Conservation (phyloP, 495 filamentous ascomycete species). For the Penicillium bialowiezense region DNA sequence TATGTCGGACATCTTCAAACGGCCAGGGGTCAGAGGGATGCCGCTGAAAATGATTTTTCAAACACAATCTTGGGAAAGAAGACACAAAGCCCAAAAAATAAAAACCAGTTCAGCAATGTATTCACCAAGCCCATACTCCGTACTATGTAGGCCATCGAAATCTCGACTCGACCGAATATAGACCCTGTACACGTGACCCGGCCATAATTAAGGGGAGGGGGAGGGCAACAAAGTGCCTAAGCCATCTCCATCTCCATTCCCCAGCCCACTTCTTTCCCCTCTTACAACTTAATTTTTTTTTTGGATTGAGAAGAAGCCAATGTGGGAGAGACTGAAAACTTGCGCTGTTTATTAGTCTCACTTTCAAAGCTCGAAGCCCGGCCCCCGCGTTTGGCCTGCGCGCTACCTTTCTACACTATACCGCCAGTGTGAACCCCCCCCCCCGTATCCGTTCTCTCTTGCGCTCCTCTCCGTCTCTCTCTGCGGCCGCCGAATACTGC, state of each 20-base stretch:
- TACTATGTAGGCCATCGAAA: no score
- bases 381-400: conserved; percentile 21
- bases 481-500: conserved; percentile 4
- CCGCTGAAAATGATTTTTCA: no score
- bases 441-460: neutral
- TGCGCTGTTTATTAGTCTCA: neutral
- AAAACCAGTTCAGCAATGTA: no score
- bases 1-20: no score
- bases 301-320: neutral
- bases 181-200: conserved; percentile 15
- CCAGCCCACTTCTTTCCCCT: conserved; percentile 19
- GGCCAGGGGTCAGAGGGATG: no score
- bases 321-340: neutral
- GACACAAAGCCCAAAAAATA: no score
- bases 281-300: conserved; percentile 3
- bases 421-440: neutral
- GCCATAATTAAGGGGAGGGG: conserved; percentile 4
- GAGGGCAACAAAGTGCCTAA: conserved; percentile 18
- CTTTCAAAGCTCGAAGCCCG: conserved; percentile 9
- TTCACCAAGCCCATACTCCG: no score
- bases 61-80: no score
- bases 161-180: no score
- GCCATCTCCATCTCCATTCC: conserved; percentile 24
- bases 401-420: conserved; percentile 7
- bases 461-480: conserved; percentile 1